Evolutionary conservation across 139 green algal species (phyloP).

Genomic region (Auxenochlorella pyrenoidosa): DNA sequence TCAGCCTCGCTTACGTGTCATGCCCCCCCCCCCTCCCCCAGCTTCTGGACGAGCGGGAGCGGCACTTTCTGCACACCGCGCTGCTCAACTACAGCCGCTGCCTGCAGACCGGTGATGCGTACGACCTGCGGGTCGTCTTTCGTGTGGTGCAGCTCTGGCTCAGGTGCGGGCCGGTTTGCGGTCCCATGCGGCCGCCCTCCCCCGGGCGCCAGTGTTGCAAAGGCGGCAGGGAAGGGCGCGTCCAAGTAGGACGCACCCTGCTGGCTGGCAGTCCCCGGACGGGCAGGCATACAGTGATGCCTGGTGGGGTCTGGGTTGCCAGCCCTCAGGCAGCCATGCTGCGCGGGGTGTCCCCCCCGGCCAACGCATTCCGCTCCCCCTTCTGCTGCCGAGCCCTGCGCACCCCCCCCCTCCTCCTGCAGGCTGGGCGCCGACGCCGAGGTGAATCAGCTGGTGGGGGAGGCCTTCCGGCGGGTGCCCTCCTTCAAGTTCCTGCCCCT

Average conservation of each 20-base stretch:
- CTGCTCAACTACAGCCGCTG: conserved; percentile 72
- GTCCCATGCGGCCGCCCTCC: too few relatives aligned
- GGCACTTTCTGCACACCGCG: conserved; percentile 57
- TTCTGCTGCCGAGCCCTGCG: neutral
- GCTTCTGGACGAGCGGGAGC: conserved; percentile 56
- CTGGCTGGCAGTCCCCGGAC: too few relatives aligned
- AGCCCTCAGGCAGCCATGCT: too few relatives aligned
- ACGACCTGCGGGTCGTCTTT: conserved; percentile 78
- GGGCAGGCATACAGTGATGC: too few relatives aligned
- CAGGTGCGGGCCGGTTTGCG: too few relatives aligned
- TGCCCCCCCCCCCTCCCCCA: neutral
- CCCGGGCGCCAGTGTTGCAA: too few relatives aligned
- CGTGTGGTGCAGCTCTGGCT: conserved; percentile 85
- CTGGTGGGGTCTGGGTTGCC: too few relatives aligned
- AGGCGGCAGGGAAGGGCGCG: too few relatives aligned
- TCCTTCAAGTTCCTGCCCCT: conserved; percentile 93
- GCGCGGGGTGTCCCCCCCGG: too few relatives aligned
- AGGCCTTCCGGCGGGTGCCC: conserved; percentile 63
- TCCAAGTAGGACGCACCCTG: too few relatives aligned
- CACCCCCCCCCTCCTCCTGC: too few relatives aligned
- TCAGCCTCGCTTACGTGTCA: neutral
- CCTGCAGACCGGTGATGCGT: conserved; percentile 59
- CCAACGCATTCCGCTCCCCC: neutral
- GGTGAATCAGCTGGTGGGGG: conserved; percentile 53
- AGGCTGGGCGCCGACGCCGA: conserved; percentile 29